Evolutionary conservation across 208 protist species (phyloP), one percentile per base, ranked within the genome.

Genomic region (Naegleria fowleri): DNA sequence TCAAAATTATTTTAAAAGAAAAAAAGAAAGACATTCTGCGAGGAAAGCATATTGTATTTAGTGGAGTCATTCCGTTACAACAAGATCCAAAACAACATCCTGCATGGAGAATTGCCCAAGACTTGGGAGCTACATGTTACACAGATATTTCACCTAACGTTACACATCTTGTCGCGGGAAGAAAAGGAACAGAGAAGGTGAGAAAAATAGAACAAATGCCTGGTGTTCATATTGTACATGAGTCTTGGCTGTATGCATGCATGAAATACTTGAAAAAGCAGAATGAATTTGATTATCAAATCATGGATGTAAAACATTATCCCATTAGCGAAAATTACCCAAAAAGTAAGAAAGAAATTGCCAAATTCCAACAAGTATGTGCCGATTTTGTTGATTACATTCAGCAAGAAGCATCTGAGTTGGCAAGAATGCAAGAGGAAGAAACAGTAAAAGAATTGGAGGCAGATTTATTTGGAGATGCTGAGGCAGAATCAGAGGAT

Each of bases 281-380:
- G 38, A 87, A 87, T 51, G 83, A 87, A 19, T 40, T 87, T 40
- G 83, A 87, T 39, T 87, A 87, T 51, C 13, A 36, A 15, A 36
- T 87, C 38, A 29, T 22, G 19, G 22, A 83, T 83, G 3, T 29
- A 15, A 67, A 67, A 67, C 22, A 29, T 3, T 67, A 67, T 29
- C 55, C 55, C 11, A 29, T 29, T 13, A 67, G 55, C 19, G 55
- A 67, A 67, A 29, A 15, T 29, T 67, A 29, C 19, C 22, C 55
- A 29, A 67, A 67, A 67, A 29, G 19, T 3, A 67, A 67, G 22
- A 15, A 15, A 19, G 55, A 67, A 29, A 67, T 67, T 67, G 55
- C 19, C 11, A 15, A 67, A 19, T 67, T 67, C 22, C 55, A 67
- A 19, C 11, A 15, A 67, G 55, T 29, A 2, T 67, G 55, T 29